phyloP scores from a whole-genome alignment of 441 rosid species.

The Jatropha multifida region DNA sequence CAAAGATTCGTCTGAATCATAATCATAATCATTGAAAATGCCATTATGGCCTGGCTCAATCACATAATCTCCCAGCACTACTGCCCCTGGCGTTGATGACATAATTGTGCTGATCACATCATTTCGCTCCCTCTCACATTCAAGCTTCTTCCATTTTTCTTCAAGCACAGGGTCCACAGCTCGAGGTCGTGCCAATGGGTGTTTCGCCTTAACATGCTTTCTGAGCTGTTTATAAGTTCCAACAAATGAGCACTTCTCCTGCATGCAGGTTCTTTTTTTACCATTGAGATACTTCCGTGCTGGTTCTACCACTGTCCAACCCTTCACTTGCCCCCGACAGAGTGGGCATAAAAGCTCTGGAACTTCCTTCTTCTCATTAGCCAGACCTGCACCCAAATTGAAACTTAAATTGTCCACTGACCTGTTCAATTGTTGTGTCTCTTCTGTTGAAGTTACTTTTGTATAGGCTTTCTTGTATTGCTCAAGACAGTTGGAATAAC shows the following conservation, averaged over 20 bases:
- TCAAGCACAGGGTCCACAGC: conserved; percentile 70
- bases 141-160: conserved; percentile 83
- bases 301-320: conserved; percentile 91
- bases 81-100: conserved; percentile 79
- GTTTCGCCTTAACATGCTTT: conserved; percentile 78
- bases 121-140: conserved; percentile 61
- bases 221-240: conserved; percentile 85
- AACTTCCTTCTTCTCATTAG: conserved; percentile 41
- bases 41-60: conserved; percentile 59
- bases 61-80: conserved; percentile 88
- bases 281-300: conserved; percentile 72
- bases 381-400: conserved; percentile 21
- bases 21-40: conserved; percentile 45
- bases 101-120: conserved; percentile 82
- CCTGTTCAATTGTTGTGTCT: conserved; percentile 24
- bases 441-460: conserved; percentile 42
- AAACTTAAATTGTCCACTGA: conserved; percentile 28
- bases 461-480: conserved; percentile 83
- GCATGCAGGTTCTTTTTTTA: conserved; percentile 81
- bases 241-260: conserved; percentile 65
- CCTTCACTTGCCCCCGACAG: conserved; percentile 94
- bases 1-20: conserved; percentile 58
- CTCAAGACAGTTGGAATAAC: conserved; percentile 90
- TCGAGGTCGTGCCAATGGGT: conserved; percentile 77
- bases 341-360: conserved; percentile 83